Evolutionary conservation across 1,284 basidiomycete genomes (phyloP).

Genomic region (Ganoderma multipileum): DNA sequence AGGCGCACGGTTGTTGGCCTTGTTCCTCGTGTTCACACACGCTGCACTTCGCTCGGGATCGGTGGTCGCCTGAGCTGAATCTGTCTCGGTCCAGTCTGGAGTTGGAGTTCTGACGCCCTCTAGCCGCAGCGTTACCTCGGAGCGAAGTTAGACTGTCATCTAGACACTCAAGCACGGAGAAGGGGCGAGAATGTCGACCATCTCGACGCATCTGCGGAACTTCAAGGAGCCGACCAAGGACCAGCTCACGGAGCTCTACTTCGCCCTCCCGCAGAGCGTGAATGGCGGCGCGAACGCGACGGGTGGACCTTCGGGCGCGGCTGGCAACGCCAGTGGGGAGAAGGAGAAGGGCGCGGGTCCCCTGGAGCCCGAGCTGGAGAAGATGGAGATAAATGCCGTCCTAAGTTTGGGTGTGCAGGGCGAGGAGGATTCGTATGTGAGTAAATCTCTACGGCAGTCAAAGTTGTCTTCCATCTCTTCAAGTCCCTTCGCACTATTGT

Average conservation of each 20-base stretch:
- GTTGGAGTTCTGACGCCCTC: neutral
- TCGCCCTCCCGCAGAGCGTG: conserved; percentile 69
- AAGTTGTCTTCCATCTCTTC: neutral
- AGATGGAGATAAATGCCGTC: conserved; percentile 92
- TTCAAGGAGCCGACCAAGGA: conserved; percentile 93
- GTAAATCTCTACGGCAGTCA: conserved; percentile 42
- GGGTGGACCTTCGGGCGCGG: conserved; percentile 11
- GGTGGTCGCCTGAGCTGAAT: neutral
- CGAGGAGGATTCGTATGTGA: conserved; percentile 91
- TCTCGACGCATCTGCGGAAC: conserved; percentile 84
- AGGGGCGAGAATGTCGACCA: conserved; percentile 65
- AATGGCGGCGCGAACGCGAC: conserved; percentile 15
- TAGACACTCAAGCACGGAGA: neutral
- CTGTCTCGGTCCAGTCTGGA: neutral
- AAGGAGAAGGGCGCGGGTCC: conserved; percentile 25
- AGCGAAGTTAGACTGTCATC: neutral
- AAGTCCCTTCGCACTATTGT: neutral
- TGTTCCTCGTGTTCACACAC: neutral
- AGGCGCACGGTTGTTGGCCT: neutral
- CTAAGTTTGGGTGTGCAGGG: conserved; percentile 82
- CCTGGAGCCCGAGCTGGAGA: conserved; percentile 54
- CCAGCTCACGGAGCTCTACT: conserved; percentile 82
- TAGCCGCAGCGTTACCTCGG: neutral
- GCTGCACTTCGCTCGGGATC: neutral
- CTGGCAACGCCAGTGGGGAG: conserved; percentile 37